phyloP scores from a whole-genome alignment of 352 stramenopile genomes.

The Pythium brachiatum region DNA sequence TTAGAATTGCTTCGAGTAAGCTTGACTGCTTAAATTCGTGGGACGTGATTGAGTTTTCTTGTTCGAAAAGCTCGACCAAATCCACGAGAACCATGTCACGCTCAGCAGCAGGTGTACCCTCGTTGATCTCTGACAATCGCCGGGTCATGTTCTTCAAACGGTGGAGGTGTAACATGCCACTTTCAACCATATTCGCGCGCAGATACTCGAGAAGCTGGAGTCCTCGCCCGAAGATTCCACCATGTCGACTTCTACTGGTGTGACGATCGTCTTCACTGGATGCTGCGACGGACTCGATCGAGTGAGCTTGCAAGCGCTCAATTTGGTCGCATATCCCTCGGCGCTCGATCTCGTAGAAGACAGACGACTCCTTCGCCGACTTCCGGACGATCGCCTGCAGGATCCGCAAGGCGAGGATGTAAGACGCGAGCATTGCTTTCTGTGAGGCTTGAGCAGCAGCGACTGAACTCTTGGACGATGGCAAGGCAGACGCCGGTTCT shows the following conservation, averaged over 20 bases:
- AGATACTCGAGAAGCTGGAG: conserved; percentile 53
- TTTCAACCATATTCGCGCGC: conserved; percentile 67
- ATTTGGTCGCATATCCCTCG: conserved; percentile 78
- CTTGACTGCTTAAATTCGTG: conserved; percentile 86
- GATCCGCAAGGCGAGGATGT: conserved; percentile 71
- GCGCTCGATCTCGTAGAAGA: conserved; percentile 82
- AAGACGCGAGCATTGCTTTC: conserved; percentile 28
- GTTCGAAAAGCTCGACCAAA: conserved; percentile 74
- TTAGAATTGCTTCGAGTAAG: conserved; percentile 59
- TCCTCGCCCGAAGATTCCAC: conserved; percentile 44
- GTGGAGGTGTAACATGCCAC: conserved; percentile 71
- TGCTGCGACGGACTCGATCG: conserved; percentile 9
- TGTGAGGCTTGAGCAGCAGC: conserved; percentile 1
- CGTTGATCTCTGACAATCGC: conserved; percentile 47
- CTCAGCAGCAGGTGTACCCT: conserved; percentile 28
- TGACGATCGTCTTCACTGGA: background rate
- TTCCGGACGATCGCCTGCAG: conserved; percentile 71
- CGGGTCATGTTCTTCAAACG: conserved; percentile 69
- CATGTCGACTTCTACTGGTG: background rate
- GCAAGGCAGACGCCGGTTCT: background rate
- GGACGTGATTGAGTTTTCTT: conserved; percentile 73
- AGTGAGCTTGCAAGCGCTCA: conserved; percentile 48
- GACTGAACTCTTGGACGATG: background rate
- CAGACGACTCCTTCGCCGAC: conserved; percentile 45
- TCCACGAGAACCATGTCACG: conserved; percentile 62